These are phyloP conservation scores for Trichosporon asahii DNA, from an alignment of 1,284 basidiomycete genomes.

Conservation along the genomic window DNA sequence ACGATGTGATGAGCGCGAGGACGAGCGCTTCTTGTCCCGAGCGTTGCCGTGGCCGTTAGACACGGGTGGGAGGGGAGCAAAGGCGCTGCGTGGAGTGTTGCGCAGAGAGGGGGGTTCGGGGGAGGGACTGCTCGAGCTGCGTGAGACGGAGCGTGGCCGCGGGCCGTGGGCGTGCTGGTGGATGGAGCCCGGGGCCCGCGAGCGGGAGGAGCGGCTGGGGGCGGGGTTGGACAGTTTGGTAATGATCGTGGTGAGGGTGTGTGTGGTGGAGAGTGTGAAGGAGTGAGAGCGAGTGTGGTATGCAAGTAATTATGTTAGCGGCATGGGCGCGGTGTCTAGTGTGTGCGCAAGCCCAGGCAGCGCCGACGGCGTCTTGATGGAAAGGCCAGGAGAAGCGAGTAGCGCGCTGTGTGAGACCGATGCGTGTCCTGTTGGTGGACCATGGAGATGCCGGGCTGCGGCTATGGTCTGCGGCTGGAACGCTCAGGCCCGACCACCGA, in stretches of 20 bases:
- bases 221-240: background rate
- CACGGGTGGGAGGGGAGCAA: background rate
- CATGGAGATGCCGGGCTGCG: background rate
- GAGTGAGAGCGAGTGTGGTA: background rate
- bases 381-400: background rate
- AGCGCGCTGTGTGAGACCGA: background rate
- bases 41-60: background rate
- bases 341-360: too few species aligned
- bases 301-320: background rate
- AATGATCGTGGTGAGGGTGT: background rate
- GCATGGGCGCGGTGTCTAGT: background rate
- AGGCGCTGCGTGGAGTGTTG: background rate
- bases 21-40: background rate
- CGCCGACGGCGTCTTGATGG: background rate
- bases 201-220: background rate
- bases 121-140: background rate
- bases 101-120: background rate
- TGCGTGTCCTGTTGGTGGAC: background rate
- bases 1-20: background rate
- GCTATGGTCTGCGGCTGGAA: background rate
- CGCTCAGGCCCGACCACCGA: background rate
- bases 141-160: background rate
- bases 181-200: background rate
- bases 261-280: background rate
- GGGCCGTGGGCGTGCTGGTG: conserved; percentile 7